A percentile compares a stretch with the other conserved stretches of the same genome.
Conservation (phyloP, 2,329 filamentous ascomycete species). For the Periconia digitata region DNA sequence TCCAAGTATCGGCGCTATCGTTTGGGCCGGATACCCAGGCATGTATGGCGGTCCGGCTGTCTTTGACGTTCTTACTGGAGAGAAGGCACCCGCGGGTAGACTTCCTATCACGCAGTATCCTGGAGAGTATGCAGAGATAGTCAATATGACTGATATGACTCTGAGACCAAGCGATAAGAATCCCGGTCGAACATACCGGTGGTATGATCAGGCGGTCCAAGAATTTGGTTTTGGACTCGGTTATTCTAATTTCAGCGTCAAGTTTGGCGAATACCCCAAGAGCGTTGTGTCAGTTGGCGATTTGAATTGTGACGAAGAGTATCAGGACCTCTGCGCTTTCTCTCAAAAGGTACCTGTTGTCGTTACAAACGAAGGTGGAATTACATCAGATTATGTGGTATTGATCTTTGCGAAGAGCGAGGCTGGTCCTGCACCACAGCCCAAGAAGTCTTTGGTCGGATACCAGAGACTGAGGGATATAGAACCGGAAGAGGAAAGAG, state of each 20-base stretch:
- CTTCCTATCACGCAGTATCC: constrained; percentile 62
- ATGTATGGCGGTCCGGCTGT: constrained; percentile 61
- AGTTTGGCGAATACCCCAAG: constrained; percentile 21
- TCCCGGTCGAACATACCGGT: constrained; percentile 62
- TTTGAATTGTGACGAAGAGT: constrained; percentile 19
- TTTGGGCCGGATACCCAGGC: constrained; percentile 64
- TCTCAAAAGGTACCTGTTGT: constrained; percentile 38
- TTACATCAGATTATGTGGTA: constrained; percentile 55
- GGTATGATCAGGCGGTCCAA: constrained; percentile 52
- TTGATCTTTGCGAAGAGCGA: constrained; percentile 54
- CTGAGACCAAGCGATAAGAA: constrained; percentile 49
- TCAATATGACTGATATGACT: constrained; percentile 60
- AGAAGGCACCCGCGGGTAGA: constrained; percentile 53
- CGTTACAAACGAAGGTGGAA: constrained; percentile 51
- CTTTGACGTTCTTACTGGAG: constrained; percentile 57
- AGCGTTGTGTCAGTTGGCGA: constrained; percentile 33
- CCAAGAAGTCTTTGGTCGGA: constrained; percentile 55
- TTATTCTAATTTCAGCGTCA: constrained; percentile 57
- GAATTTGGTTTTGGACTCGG: constrained; percentile 61
- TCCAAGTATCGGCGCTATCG: constrained; percentile 26
- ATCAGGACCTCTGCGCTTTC: constrained; percentile 49
- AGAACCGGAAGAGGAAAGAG: constrained; percentile 34
- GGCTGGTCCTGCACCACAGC: constrained; percentile 54
- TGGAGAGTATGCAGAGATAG: constrained; percentile 50
- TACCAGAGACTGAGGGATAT: constrained; percentile 52